Conservation (phyloP, 495 filamentous ascomycete species). For the Ascodesmis nigricans region DNA sequence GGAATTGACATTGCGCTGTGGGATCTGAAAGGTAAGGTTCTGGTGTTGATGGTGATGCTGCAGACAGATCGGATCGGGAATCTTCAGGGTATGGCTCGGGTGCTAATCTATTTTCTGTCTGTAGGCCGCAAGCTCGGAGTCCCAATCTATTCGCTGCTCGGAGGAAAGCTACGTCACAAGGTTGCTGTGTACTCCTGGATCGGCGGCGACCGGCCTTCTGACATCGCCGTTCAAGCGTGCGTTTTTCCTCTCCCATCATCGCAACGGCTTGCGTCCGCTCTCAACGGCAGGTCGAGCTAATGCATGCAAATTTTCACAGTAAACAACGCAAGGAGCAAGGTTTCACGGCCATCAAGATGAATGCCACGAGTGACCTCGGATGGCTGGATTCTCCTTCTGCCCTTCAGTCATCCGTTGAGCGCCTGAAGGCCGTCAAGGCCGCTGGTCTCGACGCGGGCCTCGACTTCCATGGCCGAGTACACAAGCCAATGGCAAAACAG, state of each 20-base stretch:
- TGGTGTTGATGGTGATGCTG: background rate
- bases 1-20: slow-evolving; percentile 69
- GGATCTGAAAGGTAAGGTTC: slow-evolving; percentile 40
- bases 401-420: slow-evolving; percentile 42
- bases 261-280: background rate
- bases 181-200: slow-evolving; percentile 73
- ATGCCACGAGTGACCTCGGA: slow-evolving; percentile 54
- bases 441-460: slow-evolving; percentile 49
- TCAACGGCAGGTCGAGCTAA: background rate
- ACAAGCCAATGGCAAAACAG: slow-evolving; percentile 67
- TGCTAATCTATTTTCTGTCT: too few relatives aligned
- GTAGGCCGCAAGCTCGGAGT: slow-evolving; percentile 35
- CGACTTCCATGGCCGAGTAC: slow-evolving; percentile 59
- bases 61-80: too few relatives aligned
- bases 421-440: slow-evolving; percentile 45
- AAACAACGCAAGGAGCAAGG: slow-evolving; percentile 45
- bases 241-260: slow-evolving; percentile 11
- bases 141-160: slow-evolving; percentile 51
- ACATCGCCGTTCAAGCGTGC: slow-evolving; percentile 42
- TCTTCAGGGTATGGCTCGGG: too few relatives aligned
- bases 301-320: slow-evolving; percentile 12
- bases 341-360: slow-evolving; percentile 60
- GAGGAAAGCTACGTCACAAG: slow-evolving; percentile 53
- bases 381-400: slow-evolving; percentile 54
- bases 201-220: slow-evolving; percentile 54